Conservation (phyloP, 371 early-diverging fungal species). For the Syncephalastrum monosporum region DNA sequence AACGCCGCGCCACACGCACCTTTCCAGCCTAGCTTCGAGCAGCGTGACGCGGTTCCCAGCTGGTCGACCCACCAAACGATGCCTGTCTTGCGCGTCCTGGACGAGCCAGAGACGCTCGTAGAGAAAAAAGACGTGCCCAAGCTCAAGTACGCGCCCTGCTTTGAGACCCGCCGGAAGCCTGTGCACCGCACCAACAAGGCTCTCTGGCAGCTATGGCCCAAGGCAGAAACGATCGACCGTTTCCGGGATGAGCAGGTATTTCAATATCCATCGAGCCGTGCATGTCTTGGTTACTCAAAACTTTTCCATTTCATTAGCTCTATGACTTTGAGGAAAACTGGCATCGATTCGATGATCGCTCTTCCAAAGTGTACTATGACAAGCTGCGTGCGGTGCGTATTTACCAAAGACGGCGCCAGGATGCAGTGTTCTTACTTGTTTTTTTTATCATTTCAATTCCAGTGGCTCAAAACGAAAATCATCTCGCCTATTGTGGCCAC, state of each 20-base stretch:
- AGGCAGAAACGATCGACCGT: slow-evolving; percentile 8
- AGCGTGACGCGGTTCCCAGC: too few relatives aligned
- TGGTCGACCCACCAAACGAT: too few relatives aligned
- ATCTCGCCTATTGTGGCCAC: slow-evolving; percentile 9
- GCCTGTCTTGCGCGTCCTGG: too few relatives aligned
- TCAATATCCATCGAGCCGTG: neutral
- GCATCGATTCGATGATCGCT: slow-evolving; percentile 15
- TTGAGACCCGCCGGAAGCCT: neutral
- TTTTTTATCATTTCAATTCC: neutral
- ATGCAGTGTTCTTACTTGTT: neutral
- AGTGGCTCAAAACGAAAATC: slow-evolving; percentile 15
- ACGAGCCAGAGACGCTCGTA: too few relatives aligned
- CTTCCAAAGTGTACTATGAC: slow-evolving; percentile 18
- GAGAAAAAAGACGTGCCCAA: slow-evolving; percentile 3
- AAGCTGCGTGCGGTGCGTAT: slow-evolving; percentile 10
- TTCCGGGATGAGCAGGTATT: slow-evolving; percentile 16
- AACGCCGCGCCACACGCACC: too few relatives aligned
- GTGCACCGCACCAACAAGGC: slow-evolving; percentile 10
- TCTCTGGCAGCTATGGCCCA: slow-evolving; percentile 10
- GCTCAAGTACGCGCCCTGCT: slow-evolving; percentile 1
- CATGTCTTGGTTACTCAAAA: neutral
- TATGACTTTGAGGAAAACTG: slow-evolving; percentile 17
- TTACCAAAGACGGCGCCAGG: too few relatives aligned
- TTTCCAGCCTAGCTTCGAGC: too few relatives aligned
- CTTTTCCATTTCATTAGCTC: neutral